Percentiles rank a stretch among this genome's conserved stretches.
Evolutionary conservation across 2,329 filamentous ascomycete genomes (phyloP).

Genomic region (Volutella citrinella): DNA sequence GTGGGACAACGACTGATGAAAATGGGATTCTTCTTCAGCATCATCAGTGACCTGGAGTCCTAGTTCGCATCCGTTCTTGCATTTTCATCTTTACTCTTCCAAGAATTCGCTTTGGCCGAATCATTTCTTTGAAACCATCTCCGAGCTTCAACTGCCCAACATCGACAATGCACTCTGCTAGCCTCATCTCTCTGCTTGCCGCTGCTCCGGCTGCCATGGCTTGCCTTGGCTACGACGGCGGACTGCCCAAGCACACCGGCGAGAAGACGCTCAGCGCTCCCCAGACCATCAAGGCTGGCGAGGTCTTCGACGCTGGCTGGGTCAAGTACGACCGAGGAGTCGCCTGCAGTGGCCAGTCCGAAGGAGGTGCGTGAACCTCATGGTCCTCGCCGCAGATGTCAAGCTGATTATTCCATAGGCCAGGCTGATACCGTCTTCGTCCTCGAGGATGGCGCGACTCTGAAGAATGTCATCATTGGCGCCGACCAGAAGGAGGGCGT

Average conservation of each 20-base stretch:
- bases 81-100: no score
- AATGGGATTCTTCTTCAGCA: no score
- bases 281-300: conserved; percentile 25
- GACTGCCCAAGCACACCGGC: conserved; percentile 27
- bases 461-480: conserved; percentile 46
- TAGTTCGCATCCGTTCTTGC: no score
- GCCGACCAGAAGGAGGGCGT: conserved; percentile 43
- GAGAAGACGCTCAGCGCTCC: conserved; percentile 26
- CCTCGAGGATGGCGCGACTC: conserved; percentile 38
- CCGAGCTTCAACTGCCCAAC: no score
- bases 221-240: conserved; percentile 26
- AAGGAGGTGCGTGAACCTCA: conserved; percentile 43
- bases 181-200: conserved; percentile 15
- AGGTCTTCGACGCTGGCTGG: conserved; percentile 31
- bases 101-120: no score
- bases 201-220: conserved; percentile 27
- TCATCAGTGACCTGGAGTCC: no score
- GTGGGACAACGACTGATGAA: no score
- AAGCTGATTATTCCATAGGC: conserved; percentile 4
- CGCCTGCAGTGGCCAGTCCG: conserved; percentile 38
- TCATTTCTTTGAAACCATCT: no score
- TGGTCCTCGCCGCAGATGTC: no score
- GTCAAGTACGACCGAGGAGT: conserved; percentile 38
- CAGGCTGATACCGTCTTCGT: conserved; percentile 38
- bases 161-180: conserved; percentile 17